Evolutionary conservation across 1,284 basidiomycete genomes (phyloP).

Genomic region (Kwoniella shivajii): DNA sequence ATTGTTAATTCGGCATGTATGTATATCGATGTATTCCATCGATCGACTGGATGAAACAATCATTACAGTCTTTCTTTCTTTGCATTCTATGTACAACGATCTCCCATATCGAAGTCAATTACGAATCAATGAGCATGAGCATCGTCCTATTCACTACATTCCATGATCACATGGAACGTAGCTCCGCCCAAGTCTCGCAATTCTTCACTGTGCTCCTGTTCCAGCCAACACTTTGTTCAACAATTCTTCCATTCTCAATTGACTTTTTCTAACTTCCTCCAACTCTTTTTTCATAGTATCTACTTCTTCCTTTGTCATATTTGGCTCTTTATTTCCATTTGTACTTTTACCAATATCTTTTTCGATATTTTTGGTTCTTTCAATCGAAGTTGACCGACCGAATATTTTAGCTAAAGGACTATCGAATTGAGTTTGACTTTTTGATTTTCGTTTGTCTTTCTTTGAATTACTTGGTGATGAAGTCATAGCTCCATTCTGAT

Average conservation of each 20-base stretch:
- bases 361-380: neutral
- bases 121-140: too few species aligned
- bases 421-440: constrained; percentile 6
- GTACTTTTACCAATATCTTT: neutral
- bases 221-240: constrained; percentile 32
- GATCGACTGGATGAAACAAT: too few species aligned
- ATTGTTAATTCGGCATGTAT: too few species aligned
- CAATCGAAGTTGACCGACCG: constrained; percentile 12
- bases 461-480: neutral
- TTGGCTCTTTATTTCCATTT: constrained; percentile 59
- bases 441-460: constrained; percentile 3
- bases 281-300: constrained; percentile 39
- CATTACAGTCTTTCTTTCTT: too few species aligned
- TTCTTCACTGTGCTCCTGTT: too few species aligned
- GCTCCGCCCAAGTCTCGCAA: too few species aligned
- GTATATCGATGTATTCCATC: too few species aligned
- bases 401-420: constrained; percentile 39
- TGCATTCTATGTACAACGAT: too few species aligned
- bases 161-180: too few species aligned
- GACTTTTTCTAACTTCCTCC: constrained; percentile 34
- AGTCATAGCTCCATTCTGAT: neutral
- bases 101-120: too few species aligned
- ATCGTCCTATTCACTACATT: too few species aligned
- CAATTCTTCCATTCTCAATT: constrained; percentile 46
- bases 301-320: constrained; percentile 46